Conservation (phyloP, 2,329 filamentous ascomycete genomes). For the Periconia macrospinosa region DNA sequence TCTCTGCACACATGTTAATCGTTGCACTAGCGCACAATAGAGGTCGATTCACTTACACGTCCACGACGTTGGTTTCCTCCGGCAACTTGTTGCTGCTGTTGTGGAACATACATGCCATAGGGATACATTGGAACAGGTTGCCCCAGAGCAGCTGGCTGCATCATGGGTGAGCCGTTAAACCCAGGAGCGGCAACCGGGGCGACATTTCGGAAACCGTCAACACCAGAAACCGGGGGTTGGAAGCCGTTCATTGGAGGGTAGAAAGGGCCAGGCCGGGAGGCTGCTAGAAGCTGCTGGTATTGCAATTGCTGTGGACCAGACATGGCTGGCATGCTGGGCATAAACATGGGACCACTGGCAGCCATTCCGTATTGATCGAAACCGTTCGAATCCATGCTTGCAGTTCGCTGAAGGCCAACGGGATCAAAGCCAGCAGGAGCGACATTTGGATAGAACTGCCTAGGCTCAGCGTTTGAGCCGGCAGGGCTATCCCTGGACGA, state of each 20-base stretch:
- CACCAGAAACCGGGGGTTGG: conserved; percentile 43
- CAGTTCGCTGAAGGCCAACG: conserved; percentile 48
- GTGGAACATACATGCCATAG: conserved; percentile 56
- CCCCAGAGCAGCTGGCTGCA: conserved; percentile 51
- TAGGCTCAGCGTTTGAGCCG: conserved; percentile 29
- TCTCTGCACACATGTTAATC: conserved; percentile 31
- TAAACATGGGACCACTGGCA: conserved; percentile 34
- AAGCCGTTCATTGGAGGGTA: conserved; percentile 50
- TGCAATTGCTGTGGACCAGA: conserved; percentile 55
- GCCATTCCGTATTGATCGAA: conserved; percentile 50
- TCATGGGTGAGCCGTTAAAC: conserved; percentile 48
- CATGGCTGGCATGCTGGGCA: conserved; percentile 45
- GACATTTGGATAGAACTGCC: conserved; percentile 42
- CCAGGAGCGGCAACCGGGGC: conserved; percentile 46
- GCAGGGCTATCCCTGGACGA: conserved; percentile 40
- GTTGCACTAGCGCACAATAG: conserved; percentile 5
- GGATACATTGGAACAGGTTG: conserved; percentile 48
- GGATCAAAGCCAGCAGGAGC: conserved; percentile 44
- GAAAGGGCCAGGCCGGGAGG: conserved; percentile 47
- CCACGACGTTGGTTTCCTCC: conserved; percentile 57
- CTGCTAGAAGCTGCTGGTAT: conserved; percentile 60
- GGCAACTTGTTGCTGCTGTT: conserved; percentile 44
- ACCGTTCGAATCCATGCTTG: conserved; percentile 53
- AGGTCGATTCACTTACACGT: conserved; percentile 50
- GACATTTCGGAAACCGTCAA: conserved; percentile 48